These are phyloP conservation scores for Colletotrichum sp. DNA, from an alignment of 2,329 filamentous ascomycete species.

Conservation along the genomic window DNA sequence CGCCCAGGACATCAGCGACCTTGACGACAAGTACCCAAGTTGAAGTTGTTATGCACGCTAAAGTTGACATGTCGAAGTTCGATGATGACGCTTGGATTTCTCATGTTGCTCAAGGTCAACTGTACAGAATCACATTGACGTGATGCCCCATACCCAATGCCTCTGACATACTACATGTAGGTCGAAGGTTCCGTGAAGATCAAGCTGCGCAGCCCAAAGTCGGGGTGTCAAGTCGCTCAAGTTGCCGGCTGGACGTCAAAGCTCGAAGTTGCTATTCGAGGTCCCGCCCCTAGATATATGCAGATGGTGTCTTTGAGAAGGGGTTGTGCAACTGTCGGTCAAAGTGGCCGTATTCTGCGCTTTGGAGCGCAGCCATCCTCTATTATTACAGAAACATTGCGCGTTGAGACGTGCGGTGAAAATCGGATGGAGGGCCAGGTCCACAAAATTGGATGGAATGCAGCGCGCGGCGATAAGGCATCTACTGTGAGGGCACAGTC, in stretches of 20 bases:
- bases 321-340: neutral
- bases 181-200: neutral
- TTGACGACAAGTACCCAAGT: neutral
- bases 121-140: neutral
- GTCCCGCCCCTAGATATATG: neutral
- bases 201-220: neutral
- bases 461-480: too few relatives aligned
- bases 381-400: neutral
- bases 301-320: neutral
- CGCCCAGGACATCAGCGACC: neutral
- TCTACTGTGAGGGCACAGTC: too few relatives aligned
- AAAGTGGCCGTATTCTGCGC: neutral
- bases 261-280: neutral
- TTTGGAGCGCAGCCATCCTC: neutral
- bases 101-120: neutral
- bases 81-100: neutral
- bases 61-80: neutral
- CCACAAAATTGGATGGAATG: too few relatives aligned
- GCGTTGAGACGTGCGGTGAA: neutral
- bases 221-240: neutral
- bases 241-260: neutral
- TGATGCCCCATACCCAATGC: too few relatives aligned
- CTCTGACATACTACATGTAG: neutral
- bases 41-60: neutral
- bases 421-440: neutral